Conservation (phyloP, 371 early-diverging fungal genomes). For the Mucor plumbeus region DNA sequence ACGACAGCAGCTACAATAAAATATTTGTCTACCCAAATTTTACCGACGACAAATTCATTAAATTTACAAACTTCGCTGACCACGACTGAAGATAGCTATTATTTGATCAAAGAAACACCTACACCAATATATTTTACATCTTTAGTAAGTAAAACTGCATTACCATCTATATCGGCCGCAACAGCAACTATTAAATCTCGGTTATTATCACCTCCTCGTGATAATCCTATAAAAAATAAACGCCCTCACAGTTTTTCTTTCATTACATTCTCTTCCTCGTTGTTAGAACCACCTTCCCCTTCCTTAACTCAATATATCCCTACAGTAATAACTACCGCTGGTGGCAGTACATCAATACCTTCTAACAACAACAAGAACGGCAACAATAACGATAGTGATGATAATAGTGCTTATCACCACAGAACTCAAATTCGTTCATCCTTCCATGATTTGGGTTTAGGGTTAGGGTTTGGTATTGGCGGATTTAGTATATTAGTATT, state of each 20-base stretch:
- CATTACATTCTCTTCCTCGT: not conserved
- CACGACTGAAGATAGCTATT: not conserved
- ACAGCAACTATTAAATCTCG: not conserved
- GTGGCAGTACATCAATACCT: not conserved
- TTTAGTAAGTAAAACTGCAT: not conserved
- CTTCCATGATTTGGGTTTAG: not conserved
- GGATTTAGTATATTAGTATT: not conserved
- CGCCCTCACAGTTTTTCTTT: not conserved
- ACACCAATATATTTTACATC: not conserved
- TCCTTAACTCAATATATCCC: not conserved
- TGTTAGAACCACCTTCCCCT: not conserved
- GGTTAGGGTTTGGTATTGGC: not conserved
- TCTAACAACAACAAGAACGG: not conserved
- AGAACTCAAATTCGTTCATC: not conserved
- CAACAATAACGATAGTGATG: not conserved
- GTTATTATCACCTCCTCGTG: not conserved
- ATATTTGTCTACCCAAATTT: too few relatives aligned
- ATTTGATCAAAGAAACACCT: not conserved
- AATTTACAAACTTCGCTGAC: too few relatives aligned
- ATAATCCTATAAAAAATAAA: not conserved
- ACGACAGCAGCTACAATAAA: not conserved
- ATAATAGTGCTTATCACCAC: not conserved
- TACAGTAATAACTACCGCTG: not conserved
- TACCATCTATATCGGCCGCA: not conserved
- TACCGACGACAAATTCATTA: too few relatives aligned